These are phyloP conservation scores for Candida stauntonica DNA, from an alignment of 805 yeast species.

Conservation along the genomic window DNA sequence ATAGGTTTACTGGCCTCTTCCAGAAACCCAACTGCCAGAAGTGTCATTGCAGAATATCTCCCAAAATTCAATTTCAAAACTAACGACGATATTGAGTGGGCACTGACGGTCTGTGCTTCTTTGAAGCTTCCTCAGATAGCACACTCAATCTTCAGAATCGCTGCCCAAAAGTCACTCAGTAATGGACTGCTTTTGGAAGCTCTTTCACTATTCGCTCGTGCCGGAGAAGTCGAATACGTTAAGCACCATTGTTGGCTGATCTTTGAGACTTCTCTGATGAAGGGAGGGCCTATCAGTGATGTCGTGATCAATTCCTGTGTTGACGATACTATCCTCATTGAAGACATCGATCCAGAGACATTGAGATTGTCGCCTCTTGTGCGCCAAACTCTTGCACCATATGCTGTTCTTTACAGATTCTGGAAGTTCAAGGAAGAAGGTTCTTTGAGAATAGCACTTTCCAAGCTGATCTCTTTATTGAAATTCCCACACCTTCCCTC, in stretches of 20 bases:
- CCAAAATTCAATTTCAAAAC: slow-evolving; percentile 58
- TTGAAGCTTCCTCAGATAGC: slow-evolving; percentile 58
- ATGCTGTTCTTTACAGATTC: slow-evolving; percentile 56
- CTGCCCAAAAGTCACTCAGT: slow-evolving; percentile 25
- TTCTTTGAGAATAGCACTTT: slow-evolving; percentile 27
- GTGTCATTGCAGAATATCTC: slow-evolving; percentile 50
- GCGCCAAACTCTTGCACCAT: slow-evolving; percentile 67
- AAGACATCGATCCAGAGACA: slow-evolving; percentile 23
- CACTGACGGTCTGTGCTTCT: slow-evolving; percentile 66
- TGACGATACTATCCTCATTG: slow-evolving; percentile 30
- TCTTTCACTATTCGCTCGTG: slow-evolving; percentile 56
- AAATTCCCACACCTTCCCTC: slow-evolving; percentile 50
- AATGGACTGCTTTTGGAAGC: slow-evolving; percentile 47
- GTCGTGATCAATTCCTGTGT: slow-evolving; percentile 49
- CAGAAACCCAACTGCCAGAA: slow-evolving; percentile 39
- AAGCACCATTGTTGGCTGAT: slow-evolving; percentile 53
- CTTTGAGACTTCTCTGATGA: slow-evolving; percentile 54
- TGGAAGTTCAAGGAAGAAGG: slow-evolving; percentile 32
- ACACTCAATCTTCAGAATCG: slow-evolving; percentile 41
- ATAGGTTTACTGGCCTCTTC: slow-evolving; percentile 55
- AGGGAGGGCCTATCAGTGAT: slow-evolving; percentile 53
- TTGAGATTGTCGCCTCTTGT: slow-evolving; percentile 48
- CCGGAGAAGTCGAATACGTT: slow-evolving; percentile 51
- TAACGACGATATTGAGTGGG: slow-evolving; percentile 79
- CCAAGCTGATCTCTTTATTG: slow-evolving; percentile 36